phyloP scores from a whole-genome alignment of 2,329 filamentous ascomycete genomes.

The Colletotrichum liriopes region DNA sequence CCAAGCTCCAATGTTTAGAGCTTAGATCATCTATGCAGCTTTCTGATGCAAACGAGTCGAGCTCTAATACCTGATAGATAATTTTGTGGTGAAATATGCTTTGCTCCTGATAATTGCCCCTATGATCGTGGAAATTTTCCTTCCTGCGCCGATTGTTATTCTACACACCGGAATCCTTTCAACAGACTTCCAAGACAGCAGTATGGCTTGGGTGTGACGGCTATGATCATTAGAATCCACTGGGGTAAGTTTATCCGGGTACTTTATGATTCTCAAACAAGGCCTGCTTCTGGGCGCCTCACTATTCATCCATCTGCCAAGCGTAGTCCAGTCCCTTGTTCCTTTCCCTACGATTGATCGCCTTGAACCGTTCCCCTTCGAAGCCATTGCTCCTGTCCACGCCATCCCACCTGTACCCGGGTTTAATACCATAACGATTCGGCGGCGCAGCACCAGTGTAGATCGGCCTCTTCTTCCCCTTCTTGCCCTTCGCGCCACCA shows the following conservation, averaged over 20 bases:
- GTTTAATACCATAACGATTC: slow-evolving; percentile 93
- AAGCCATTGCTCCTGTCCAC: slow-evolving; percentile 96
- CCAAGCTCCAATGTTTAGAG: slow-evolving; percentile 25
- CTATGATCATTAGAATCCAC: no score
- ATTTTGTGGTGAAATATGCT: not conserved
- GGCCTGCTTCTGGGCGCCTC: not conserved
- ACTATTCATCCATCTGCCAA: slow-evolving; percentile 95
- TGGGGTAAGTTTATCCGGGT: not conserved
- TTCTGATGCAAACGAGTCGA: slow-evolving; percentile 4
- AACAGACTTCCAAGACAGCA: not conserved
- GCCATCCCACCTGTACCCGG: slow-evolving; percentile 96
- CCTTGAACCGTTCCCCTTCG: slow-evolving; percentile 92
- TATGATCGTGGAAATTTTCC: not conserved
- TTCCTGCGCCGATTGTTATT: not conserved
- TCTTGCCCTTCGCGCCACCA: slow-evolving; percentile 47
- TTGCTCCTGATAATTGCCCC: not conserved
- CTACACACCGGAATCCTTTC: no score
- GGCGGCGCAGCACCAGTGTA: slow-evolving; percentile 88
- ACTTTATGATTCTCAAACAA: not conserved
- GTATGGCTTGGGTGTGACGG: no score
- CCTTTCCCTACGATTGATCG: slow-evolving; percentile 83
- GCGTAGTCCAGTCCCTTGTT: slow-evolving; percentile 88
- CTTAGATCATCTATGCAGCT: not conserved
- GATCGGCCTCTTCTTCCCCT: slow-evolving; percentile 68
- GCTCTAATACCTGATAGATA: no score